Evolutionary conservation across 2,329 filamentous ascomycete species (phyloP).

Genomic region (Teratosphaeriaceae sp.): DNA sequence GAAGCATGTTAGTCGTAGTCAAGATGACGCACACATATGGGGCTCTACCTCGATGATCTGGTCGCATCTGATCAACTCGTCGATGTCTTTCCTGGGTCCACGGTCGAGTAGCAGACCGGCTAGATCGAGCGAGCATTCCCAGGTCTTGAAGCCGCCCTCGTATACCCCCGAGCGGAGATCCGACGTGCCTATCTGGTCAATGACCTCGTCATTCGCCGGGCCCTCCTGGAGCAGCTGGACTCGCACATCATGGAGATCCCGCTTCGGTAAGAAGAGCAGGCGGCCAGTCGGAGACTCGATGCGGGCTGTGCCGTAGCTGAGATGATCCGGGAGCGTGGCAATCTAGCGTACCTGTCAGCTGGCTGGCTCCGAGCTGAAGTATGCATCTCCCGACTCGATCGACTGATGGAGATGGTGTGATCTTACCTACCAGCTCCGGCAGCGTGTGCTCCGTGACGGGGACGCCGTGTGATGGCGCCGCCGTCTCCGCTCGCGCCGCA

Average conservation of each 20-base stretch:
- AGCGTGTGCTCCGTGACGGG: conserved; percentile 33
- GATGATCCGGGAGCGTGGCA: conserved; percentile 60
- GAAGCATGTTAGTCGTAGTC: not conserved
- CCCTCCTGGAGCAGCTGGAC: conserved; percentile 69
- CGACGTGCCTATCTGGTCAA: conserved; percentile 59
- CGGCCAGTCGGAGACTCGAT: conserved; percentile 55
- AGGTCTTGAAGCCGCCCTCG: conserved; percentile 83
- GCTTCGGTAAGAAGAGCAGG: conserved; percentile 55
- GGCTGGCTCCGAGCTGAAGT: no score
- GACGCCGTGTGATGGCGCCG: not conserved
- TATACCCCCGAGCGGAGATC: conserved; percentile 78
- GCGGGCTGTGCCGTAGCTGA: conserved; percentile 59
- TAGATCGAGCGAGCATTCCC: conserved; percentile 78
- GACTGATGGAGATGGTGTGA: not conserved
- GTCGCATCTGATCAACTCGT: conserved; percentile 42
- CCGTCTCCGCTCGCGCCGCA: not conserved
- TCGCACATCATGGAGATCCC: conserved; percentile 75
- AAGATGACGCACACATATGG: not conserved
- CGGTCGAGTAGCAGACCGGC: conserved; percentile 55
- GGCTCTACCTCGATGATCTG: conserved; percentile 45
- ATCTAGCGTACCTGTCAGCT: conserved; percentile 37
- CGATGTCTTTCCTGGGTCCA: conserved; percentile 43
- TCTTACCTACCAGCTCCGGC: conserved; percentile 41
- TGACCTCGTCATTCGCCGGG: conserved; percentile 36
- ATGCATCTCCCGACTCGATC: no score